Conservation (phyloP, 257 asterid species). For the Agastache rugosa region DNA sequence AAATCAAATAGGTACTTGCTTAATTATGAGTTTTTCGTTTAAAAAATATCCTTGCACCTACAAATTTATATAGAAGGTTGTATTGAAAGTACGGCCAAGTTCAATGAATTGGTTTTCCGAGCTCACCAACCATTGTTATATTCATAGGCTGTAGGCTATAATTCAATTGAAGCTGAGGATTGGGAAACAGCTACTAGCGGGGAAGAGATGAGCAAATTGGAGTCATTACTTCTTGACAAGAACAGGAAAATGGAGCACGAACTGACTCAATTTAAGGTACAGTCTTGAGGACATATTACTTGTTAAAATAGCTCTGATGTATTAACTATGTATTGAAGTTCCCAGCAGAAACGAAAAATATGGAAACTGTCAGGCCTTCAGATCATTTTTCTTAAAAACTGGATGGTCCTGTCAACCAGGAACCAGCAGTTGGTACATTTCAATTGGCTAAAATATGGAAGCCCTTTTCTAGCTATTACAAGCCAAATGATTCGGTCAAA, state of each 20-base stretch:
- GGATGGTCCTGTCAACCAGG: conserved; percentile 1
- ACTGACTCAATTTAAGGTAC: conserved; percentile 89
- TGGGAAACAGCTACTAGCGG: conserved; percentile 99
- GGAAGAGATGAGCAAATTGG: conserved; percentile 99
- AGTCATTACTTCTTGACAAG: conserved; percentile 93
- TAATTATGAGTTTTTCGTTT: conserved; percentile 5
- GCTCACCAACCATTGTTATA: conserved; percentile 23
- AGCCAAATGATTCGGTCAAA: background rate
- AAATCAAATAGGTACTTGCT: background rate
- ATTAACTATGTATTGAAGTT: conserved; percentile 22
- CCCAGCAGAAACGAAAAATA: conserved; percentile 12
- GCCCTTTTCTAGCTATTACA: background rate
- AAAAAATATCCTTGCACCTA: background rate
- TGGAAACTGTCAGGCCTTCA: background rate
- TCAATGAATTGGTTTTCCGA: conserved; percentile 5
- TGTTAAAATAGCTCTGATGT: background rate
- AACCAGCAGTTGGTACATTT: background rate
- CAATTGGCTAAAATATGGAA: background rate
- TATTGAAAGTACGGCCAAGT: conserved; percentile 8
- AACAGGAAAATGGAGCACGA: conserved; percentile 99
- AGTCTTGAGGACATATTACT: conserved; percentile 1
- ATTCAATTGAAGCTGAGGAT: conserved; percentile 99
- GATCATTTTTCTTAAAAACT: background rate
- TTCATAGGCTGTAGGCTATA: conserved; percentile 97
- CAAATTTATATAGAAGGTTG: conserved; percentile 1